phyloP scores from a whole-genome alignment of 2,329 filamentous ascomycete genomes.

The Hypoxylon sp. region DNA sequence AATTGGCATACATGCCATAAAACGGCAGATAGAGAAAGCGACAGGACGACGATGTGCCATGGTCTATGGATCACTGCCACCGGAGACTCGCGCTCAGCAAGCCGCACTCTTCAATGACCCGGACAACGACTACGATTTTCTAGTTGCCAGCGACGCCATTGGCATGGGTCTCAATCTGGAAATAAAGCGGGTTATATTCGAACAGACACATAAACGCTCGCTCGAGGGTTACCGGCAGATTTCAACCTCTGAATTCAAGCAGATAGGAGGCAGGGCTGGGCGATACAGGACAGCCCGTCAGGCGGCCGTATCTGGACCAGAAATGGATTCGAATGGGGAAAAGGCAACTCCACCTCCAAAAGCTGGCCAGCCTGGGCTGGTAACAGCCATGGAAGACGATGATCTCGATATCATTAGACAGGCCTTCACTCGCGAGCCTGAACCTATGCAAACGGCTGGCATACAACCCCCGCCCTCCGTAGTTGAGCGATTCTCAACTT shows the following conservation, averaged over 20 bases:
- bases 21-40: slow-evolving; percentile 78
- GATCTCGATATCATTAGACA: slow-evolving; percentile 74
- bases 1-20: slow-evolving; percentile 82
- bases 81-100: slow-evolving; percentile 92
- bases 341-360: slow-evolving; percentile 39
- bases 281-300: slow-evolving; percentile 81
- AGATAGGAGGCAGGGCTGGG: slow-evolving; percentile 93
- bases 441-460: slow-evolving; percentile 77
- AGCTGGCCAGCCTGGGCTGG: slow-evolving; percentile 68
- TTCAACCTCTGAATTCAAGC: slow-evolving; percentile 84
- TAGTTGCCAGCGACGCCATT: slow-evolving; percentile 95
- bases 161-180: slow-evolving; percentile 97
- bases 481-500: slow-evolving; percentile 79
- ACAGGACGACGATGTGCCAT: slow-evolving; percentile 89
- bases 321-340: slow-evolving; percentile 18
- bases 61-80: slow-evolving; percentile 91
- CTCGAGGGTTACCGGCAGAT: slow-evolving; percentile 70
- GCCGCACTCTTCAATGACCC: slow-evolving; percentile 95
- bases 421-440: slow-evolving; percentile 74
- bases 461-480: slow-evolving; percentile 79
- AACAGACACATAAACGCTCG: slow-evolving; percentile 80
- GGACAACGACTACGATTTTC: slow-evolving; percentile 92
- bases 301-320: slow-evolving; percentile 53
- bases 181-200: slow-evolving; percentile 91
- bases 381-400: slow-evolving; percentile 80